Evolutionary conservation across 768 basidiomycete species (phyloP).

Genomic region (Leccinum obscurum): DNA sequence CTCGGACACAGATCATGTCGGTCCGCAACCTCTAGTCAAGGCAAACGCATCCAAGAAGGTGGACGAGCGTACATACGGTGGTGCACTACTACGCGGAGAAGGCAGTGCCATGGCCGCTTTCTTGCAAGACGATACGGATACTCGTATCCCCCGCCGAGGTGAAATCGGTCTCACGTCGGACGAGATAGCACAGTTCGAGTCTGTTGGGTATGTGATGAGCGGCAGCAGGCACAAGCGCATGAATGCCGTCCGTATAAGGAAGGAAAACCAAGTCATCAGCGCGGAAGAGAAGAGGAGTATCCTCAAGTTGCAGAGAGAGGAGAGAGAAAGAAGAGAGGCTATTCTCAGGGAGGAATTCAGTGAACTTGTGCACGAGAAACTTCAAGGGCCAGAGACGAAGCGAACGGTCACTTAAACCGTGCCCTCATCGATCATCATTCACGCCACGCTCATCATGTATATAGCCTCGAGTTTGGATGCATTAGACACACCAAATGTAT

Average conservation of each 20-base stretch:
- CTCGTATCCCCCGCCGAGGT: conserved; percentile 96
- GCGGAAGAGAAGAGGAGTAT: conserved; percentile 98
- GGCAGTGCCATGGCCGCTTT: conserved; percentile 98
- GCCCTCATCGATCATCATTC: background rate
- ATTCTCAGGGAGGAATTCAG: conserved; percentile 89
- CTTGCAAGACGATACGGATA: conserved; percentile 77
- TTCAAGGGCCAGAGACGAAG: conserved; percentile 51
- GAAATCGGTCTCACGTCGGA: conserved; percentile 93
- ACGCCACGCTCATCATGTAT: background rate
- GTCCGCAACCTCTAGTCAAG: conserved; percentile 68
- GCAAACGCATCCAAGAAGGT: conserved; percentile 48
- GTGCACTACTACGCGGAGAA: conserved; percentile 90
- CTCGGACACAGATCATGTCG: conserved; percentile 63
- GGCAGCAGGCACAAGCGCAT: conserved; percentile 92
- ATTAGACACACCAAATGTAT: background rate
- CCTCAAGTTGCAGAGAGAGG: conserved; percentile 91
- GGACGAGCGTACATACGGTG: conserved; percentile 86
- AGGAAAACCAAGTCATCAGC: conserved; percentile 99
- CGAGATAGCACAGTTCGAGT: conserved; percentile 85
- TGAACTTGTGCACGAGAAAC: conserved; percentile 74
- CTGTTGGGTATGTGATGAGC: conserved; percentile 96
- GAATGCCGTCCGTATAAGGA: conserved; percentile 98
- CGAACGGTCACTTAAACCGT: conserved; percentile 11
- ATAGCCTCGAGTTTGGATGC: background rate
- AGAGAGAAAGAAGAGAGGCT: conserved; percentile 87